phyloP scores from a whole-genome alignment of 129 eudicot species.

The Sambucus nigra region DNA sequence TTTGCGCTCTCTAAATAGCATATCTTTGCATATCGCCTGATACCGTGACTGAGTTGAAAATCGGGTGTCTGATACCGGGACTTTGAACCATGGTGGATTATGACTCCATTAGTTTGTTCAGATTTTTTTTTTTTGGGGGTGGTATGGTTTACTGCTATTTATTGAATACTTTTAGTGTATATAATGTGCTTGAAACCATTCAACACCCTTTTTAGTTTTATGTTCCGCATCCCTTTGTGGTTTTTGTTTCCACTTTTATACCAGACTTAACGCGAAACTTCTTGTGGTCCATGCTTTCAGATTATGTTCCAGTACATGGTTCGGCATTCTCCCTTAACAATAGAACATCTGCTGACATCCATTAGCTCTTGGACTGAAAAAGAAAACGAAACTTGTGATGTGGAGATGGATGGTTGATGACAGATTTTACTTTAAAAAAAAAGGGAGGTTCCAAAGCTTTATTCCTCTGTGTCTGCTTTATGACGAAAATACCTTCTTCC shows the following conservation, averaged over 20 bases:
- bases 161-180: background rate
- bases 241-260: background rate
- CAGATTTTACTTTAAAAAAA: background rate
- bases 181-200: background rate
- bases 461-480: background rate
- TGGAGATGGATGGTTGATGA: slow-evolving; percentile 58
- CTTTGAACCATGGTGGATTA: too few relatives aligned
- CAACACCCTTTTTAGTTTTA: background rate
- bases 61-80: too few relatives aligned
- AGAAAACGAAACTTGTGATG: slow-evolving; percentile 28
- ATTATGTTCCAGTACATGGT: slow-evolving; percentile 81
- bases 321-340: slow-evolving; percentile 72
- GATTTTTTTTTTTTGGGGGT: too few relatives aligned
- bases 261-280: background rate
- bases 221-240: too few relatives aligned
- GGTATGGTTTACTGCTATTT: background rate
- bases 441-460: background rate
- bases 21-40: too few relatives aligned
- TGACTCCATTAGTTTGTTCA: too few relatives aligned
- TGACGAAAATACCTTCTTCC: background rate
- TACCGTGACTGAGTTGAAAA: too few relatives aligned
- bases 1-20: too few relatives aligned
- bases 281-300: slow-evolving; percentile 20
- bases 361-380: slow-evolving; percentile 34
- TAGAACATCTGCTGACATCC: slow-evolving; percentile 63